Percentiles rank a stretch among this genome's conserved stretches.
Conservation (phyloP, 163 green algal genomes). For the Volvox carteri region DNA sequence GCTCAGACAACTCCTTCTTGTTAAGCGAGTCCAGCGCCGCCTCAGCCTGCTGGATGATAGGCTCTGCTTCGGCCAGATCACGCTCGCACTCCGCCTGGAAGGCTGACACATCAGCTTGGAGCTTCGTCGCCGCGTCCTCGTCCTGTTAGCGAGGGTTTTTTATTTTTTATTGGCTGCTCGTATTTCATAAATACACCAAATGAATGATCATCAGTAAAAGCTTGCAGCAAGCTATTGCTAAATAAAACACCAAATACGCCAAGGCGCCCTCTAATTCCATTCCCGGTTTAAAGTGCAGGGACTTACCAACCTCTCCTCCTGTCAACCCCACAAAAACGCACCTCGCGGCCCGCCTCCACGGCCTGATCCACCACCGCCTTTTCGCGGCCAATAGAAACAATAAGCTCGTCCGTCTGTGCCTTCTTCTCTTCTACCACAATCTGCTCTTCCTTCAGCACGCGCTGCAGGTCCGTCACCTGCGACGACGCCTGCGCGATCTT, state of each 20-base stretch:
- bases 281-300: too few relatives aligned
- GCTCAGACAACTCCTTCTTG: conserved; percentile 88
- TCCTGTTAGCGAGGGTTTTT: conserved; percentile 68
- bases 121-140: conserved; percentile 86
- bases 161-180: too few relatives aligned
- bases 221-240: too few relatives aligned
- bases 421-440: conserved; percentile 97
- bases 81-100: conserved; percentile 91
- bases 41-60: conserved; percentile 92
- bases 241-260: too few relatives aligned
- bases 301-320: too few relatives aligned
- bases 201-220: too few relatives aligned
- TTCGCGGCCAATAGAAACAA: conserved; percentile 92
- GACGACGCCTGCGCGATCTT: conserved; percentile 91
- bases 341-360: conserved; percentile 82
- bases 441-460: conserved; percentile 88
- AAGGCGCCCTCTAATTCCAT: too few relatives aligned
- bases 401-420: conserved; percentile 89
- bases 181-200: too few relatives aligned
- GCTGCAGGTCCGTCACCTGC: conserved; percentile 91
- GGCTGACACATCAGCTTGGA: conserved; percentile 80
- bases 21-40: conserved; percentile 92
- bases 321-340: too few relatives aligned
- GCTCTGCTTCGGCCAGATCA: conserved; percentile 92
- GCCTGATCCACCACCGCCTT: conserved; percentile 92